Evolutionary conservation across 192 early-diverging fungal genomes (phyloP).

Genomic region (Geranomyces variabilis): DNA sequence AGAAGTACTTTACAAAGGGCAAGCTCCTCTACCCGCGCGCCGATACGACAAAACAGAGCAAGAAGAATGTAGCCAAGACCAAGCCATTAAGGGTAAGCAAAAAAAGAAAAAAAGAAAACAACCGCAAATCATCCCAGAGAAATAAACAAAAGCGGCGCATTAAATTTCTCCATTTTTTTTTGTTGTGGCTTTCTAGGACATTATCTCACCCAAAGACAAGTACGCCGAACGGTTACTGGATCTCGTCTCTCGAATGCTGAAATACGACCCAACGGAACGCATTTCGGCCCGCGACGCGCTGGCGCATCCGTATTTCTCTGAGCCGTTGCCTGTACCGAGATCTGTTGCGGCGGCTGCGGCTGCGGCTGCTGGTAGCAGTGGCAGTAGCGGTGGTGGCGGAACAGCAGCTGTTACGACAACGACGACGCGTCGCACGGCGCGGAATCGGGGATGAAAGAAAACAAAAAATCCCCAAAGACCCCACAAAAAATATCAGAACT

Average conservation of each 20-base stretch:
- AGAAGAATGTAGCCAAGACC: constrained; percentile 64
- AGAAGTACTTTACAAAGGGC: constrained; percentile 25
- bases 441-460: too few relatives aligned
- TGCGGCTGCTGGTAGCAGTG: too few relatives aligned
- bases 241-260: constrained; percentile 74
- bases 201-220: not conserved
- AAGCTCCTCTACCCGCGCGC: constrained; percentile 58
- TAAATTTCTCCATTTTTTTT: not conserved
- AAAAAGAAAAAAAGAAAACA: not conserved
- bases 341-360: too few relatives aligned
- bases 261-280: constrained; percentile 77
- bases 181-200: constrained; percentile 2
- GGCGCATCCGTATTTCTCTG: constrained; percentile 50
- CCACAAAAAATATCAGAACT: too few relatives aligned
- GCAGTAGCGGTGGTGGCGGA: too few relatives aligned
- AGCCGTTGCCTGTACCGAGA: too few relatives aligned
- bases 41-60: constrained; percentile 57
- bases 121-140: too few relatives aligned
- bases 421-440: too few relatives aligned
- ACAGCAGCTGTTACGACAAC: too few relatives aligned
- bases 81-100: constrained; percentile 56
- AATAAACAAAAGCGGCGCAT: too few relatives aligned
- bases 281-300: constrained; percentile 81
- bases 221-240: constrained; percentile 54
- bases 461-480: too few relatives aligned